Conservation (phyloP, 371 early-diverging fungal genomes). For the Polyrhizophydium stewartii region DNA sequence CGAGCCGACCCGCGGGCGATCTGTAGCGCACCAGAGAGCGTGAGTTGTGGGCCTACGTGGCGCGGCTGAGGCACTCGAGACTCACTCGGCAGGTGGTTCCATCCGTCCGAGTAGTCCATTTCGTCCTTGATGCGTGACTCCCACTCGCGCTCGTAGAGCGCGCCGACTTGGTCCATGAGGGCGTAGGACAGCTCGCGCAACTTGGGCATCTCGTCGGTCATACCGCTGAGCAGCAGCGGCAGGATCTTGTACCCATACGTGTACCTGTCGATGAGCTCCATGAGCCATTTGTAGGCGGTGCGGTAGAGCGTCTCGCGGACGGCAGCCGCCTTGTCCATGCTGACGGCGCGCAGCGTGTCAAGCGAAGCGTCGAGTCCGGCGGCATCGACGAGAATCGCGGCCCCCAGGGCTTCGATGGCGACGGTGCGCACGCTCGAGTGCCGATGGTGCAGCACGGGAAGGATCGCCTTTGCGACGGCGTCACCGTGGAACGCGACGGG, state of each 20-base stretch:
- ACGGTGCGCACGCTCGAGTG: slow-evolving; percentile 41
- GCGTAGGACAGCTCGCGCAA: slow-evolving; percentile 9
- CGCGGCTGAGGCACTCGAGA: background rate
- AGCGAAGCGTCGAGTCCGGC: slow-evolving; percentile 29
- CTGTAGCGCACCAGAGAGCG: slow-evolving; percentile 11
- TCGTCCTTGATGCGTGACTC: slow-evolving; percentile 44
- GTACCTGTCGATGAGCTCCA: slow-evolving; percentile 40
- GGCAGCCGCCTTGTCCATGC: slow-evolving; percentile 33
- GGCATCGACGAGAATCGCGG: slow-evolving; percentile 33
- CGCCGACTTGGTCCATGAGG: slow-evolving; percentile 33
- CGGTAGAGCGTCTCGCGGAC: slow-evolving; percentile 43
- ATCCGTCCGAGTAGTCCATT: slow-evolving; percentile 31
- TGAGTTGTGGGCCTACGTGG: background rate
- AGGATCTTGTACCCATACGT: slow-evolving; percentile 41
- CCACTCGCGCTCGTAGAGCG: slow-evolving; percentile 47
- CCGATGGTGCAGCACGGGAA: slow-evolving; percentile 33
- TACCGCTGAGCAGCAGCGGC: slow-evolving; percentile 34
- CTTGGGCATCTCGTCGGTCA: slow-evolving; percentile 38
- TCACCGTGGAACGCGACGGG: slow-evolving; percentile 18
- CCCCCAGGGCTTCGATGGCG: slow-evolving; percentile 24
- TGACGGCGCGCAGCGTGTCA: slow-evolving; percentile 23
- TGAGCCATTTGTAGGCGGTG: slow-evolving; percentile 25
- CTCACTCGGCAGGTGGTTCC: slow-evolving; percentile 9
- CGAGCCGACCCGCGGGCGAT: slow-evolving; percentile 39
- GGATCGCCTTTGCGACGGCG: slow-evolving; percentile 27